Percentiles rank a stretch among this genome's conserved stretches.
These are phyloP conservation scores for Candida ipomoeae DNA, from an alignment of 805 yeast genomes.

Conservation along the genomic window DNA sequence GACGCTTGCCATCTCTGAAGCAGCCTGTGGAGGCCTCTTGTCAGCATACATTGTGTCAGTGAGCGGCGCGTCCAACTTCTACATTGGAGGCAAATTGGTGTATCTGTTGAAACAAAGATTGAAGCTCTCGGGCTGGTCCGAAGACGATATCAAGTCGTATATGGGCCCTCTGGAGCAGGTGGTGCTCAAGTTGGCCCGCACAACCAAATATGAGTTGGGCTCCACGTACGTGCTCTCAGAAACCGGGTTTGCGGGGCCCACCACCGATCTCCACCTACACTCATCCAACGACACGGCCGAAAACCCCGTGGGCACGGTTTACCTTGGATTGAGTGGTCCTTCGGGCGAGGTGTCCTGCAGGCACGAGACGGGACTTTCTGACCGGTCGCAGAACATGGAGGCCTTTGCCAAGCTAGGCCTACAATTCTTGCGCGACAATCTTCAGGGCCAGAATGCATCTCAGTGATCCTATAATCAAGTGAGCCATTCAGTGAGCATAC, in stretches of 20 bases:
- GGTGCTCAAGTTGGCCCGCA: slow-evolving; percentile 72
- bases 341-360: slow-evolving; percentile 46
- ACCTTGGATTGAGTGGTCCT: slow-evolving; percentile 68
- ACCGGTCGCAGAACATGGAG: slow-evolving; percentile 69
- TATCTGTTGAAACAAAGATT: slow-evolving; percentile 73
- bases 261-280: slow-evolving; percentile 37
- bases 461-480: too few relatives aligned
- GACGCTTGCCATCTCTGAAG: slow-evolving; percentile 78
- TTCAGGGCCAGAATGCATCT: not conserved
- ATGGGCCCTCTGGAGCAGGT: slow-evolving; percentile 81
- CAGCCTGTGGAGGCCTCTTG: slow-evolving; percentile 85
- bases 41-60: slow-evolving; percentile 77
- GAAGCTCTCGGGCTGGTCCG: slow-evolving; percentile 74
- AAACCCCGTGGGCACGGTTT: slow-evolving; percentile 61
- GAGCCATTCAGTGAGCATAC: too few relatives aligned
- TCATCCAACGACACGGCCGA: slow-evolving; percentile 19
- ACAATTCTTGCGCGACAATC: slow-evolving; percentile 50
- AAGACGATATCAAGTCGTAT: slow-evolving; percentile 61
- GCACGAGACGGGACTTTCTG: slow-evolving; percentile 43
- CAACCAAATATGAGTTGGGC: slow-evolving; percentile 74
- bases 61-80: slow-evolving; percentile 82
- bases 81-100: slow-evolving; percentile 78
- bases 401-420: slow-evolving; percentile 67
- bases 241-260: slow-evolving; percentile 86
- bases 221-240: slow-evolving; percentile 79